These are phyloP conservation scores for Lolium perenne DNA, from an alignment of 176 grass and related monocot species.

Conservation along the genomic window DNA sequence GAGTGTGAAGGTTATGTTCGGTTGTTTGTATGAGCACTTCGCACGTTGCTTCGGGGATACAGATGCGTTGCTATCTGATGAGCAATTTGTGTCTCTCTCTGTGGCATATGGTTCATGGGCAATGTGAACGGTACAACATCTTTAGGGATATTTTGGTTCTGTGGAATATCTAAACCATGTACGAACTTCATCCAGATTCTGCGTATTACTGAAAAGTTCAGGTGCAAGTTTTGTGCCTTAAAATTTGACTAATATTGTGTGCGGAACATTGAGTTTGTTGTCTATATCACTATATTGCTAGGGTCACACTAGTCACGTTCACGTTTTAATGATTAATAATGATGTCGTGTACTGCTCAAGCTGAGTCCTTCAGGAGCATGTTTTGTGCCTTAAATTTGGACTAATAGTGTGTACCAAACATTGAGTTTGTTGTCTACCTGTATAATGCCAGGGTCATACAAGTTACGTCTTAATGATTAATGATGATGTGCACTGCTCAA, in stretches of 20 bases:
- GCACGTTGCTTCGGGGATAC: conserved; percentile 45
- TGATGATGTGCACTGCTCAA: background rate
- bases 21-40: conserved; percentile 23
- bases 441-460: background rate
- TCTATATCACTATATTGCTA: background rate
- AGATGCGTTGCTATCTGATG: background rate
- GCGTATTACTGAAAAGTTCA: background rate
- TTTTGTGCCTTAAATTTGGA: background rate
- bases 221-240: background rate
- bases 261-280: background rate
- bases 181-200: background rate
- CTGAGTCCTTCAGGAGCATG: no score
- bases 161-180: background rate
- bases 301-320: background rate
- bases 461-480: background rate
- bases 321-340: background rate
- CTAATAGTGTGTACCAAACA: background rate
- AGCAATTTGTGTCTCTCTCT: background rate
- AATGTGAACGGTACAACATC: conserved; percentile 2
- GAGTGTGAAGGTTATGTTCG: conserved; percentile 43
- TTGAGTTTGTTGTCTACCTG: background rate
- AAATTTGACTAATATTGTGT: background rate
- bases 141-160: background rate
- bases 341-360: background rate
- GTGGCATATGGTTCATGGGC: background rate